Evolutionary conservation across 208 protist species (phyloP).

Genomic region (Acanthamoeba triangularis): DNA sequence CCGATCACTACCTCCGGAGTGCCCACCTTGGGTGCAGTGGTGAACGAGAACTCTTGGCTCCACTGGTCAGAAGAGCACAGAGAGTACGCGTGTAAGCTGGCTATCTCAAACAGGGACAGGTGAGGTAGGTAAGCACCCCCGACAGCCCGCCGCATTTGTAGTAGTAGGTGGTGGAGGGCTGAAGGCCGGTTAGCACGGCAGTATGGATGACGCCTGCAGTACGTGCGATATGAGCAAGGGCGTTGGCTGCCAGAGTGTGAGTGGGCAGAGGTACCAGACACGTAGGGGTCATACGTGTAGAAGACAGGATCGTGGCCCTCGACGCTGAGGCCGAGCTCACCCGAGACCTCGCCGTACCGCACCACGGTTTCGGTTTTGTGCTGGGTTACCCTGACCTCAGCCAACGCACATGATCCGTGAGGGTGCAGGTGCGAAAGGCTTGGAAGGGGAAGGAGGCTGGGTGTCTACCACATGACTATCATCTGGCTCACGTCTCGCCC

Average conservation of each 20-base stretch:
- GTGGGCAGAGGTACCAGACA: background rate
- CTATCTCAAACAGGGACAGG: no score
- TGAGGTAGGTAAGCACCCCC: background rate
- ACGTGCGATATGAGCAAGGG: background rate
- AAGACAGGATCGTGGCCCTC: background rate
- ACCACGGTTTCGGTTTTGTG: background rate
- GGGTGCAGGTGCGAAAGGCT: background rate
- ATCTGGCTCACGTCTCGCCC: background rate
- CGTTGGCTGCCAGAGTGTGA: no score
- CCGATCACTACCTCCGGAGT: background rate
- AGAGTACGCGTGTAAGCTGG: no score
- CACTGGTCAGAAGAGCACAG: background rate
- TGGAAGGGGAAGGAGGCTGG: background rate
- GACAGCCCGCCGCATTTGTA: background rate
- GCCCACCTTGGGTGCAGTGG: background rate
- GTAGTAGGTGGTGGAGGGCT: background rate
- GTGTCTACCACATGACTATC: slow-evolving; percentile 10
- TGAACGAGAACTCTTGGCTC: slow-evolving; percentile 23
- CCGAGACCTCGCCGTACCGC: background rate
- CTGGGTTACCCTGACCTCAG: background rate
- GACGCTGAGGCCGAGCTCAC: background rate
- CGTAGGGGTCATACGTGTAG: background rate
- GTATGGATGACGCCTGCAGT: background rate
- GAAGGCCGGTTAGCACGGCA: background rate
- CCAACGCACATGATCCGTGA: no score